Evolutionary conservation across 345 rosid species (phyloP).

Genomic region (Arabis alpina): DNA sequence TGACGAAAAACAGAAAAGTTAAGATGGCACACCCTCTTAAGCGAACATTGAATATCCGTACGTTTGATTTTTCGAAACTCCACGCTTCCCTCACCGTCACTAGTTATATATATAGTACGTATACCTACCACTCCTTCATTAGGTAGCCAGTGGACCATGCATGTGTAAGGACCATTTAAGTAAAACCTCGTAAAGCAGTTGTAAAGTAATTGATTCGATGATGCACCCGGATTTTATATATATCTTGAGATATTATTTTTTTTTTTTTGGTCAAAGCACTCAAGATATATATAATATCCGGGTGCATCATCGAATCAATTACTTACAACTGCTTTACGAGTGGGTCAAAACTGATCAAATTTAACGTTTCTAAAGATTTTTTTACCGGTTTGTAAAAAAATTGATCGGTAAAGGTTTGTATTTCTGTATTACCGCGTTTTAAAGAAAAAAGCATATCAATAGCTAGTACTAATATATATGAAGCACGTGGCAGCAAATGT

Average conservation of each 20-base stretch:
- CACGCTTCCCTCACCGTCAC: conserved; percentile 22
- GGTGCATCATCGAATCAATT: no score
- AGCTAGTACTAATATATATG: neutral
- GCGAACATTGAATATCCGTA: conserved; percentile 23
- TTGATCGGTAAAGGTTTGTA: neutral
- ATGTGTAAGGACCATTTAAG: conserved; percentile 2
- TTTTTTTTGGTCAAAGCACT: neutral
- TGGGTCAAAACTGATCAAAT: neutral
- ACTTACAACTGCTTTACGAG: no score
- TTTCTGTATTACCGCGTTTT: neutral
- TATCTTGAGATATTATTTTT: no score
- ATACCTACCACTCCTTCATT: conserved; percentile 23
- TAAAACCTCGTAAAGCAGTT: conserved; percentile 32
- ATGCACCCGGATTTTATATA: conserved; percentile 13
- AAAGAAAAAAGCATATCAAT: neutral
- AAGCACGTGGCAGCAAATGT: neutral
- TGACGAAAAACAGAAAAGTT: neutral
- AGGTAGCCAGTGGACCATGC: conserved; percentile 34
- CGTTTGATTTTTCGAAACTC: conserved; percentile 15
- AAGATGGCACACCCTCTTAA: conserved; percentile 12
- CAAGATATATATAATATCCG: no score
- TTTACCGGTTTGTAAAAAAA: neutral
- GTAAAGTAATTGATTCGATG: conserved; percentile 22
- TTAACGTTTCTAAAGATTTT: neutral
- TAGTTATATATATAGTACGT: conserved; percentile 2